phyloP scores from a whole-genome alignment of 306 rosid species.

The Trifolium subterraneum region DNA sequence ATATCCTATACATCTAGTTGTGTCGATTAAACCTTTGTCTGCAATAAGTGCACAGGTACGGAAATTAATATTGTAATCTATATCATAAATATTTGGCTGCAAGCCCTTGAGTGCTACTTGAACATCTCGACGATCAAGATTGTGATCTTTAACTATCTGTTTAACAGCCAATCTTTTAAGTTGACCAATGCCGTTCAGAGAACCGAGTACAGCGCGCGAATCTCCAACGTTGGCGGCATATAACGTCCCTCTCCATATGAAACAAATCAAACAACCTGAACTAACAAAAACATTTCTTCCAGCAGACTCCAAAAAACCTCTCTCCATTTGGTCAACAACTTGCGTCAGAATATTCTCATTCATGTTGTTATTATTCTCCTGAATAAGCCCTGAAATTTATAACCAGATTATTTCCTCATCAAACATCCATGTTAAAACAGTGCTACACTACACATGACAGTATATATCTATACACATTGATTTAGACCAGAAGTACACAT shows the following conservation, averaged over 20 bases:
- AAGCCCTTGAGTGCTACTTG: background rate
- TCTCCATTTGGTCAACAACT: background rate
- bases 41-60: no score
- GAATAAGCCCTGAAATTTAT: background rate
- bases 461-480: no score
- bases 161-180: background rate
- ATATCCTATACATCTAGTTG: background rate
- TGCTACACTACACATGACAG: no score
- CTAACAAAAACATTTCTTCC: background rate
- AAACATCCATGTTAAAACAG: no score
- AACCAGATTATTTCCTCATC: background rate
- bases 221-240: background rate
- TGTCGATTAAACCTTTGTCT: background rate
- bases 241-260: background rate
- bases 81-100: no score
- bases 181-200: background rate
- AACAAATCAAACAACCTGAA: background rate
- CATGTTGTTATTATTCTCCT: background rate
- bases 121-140: background rate
- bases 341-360: background rate
- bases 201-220: constrained; percentile 1
- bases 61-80: background rate
- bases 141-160: background rate
- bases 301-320: background rate
- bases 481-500: background rate